Evolutionary conservation across 192 early-diverging fungal species (phyloP).

Genomic region (Globomyces pollinis-pini): DNA sequence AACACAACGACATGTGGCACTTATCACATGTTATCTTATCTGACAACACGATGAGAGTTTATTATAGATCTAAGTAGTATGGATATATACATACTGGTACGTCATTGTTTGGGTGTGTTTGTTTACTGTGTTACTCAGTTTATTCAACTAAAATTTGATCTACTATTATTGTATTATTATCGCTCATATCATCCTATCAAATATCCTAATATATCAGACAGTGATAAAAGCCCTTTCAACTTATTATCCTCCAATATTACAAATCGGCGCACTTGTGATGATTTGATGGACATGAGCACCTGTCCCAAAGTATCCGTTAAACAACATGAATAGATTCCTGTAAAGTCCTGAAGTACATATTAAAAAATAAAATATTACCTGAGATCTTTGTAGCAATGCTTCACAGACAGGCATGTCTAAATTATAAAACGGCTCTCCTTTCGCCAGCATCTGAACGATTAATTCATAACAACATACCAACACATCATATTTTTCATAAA

Average conservation of each 20-base stretch:
- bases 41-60: too few species aligned
- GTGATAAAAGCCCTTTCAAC: conserved; percentile 73
- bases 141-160: too few species aligned
- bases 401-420: conserved; percentile 82
- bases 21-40: too few species aligned
- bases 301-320: conserved; percentile 78
- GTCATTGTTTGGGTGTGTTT: too few species aligned
- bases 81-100: too few species aligned
- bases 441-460: conserved; percentile 51
- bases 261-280: conserved; percentile 78
- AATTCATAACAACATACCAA: conserved; percentile 56
- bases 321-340: conserved; percentile 89
- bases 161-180: too few species aligned
- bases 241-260: conserved; percentile 83
- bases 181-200: conserved; percentile 11
- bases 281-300: conserved; percentile 81
- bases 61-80: too few species aligned
- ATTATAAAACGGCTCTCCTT: conserved; percentile 64
- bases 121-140: too few species aligned
- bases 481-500: conserved; percentile 95
- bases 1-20: too few species aligned
- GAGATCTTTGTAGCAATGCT: conserved; percentile 72
- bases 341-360: conserved; percentile 60
- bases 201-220: conserved; percentile 69
- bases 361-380: conserved; percentile 49